Percentiles rank a stretch among this genome's conserved stretches.
phyloP scores from a whole-genome alignment of 306 rosid species.

The Nissolia schottii region DNA sequence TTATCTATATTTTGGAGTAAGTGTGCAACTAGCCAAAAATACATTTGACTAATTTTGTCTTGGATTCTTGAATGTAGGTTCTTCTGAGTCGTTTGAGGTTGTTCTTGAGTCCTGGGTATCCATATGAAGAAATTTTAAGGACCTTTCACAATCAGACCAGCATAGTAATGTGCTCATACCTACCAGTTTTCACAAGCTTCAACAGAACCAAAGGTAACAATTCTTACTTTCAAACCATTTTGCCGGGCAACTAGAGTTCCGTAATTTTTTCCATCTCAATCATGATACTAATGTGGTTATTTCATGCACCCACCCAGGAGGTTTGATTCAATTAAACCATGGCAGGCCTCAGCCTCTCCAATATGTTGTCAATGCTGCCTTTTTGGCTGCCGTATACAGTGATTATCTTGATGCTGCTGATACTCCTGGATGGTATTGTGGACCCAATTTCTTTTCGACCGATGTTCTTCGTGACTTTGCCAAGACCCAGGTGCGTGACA shows the following conservation, averaged over 20 bases:
- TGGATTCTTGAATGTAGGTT: slow-evolving; percentile 47
- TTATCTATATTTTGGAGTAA: not conserved
- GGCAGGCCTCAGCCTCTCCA: slow-evolving; percentile 99
- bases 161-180: slow-evolving; percentile 90
- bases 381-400: slow-evolving; percentile 83
- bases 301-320: slow-evolving; percentile 47
- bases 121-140: slow-evolving; percentile 90
- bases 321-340: slow-evolving; percentile 88
- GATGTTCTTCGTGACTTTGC: slow-evolving; percentile 84
- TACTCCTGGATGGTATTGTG: slow-evolving; percentile 99
- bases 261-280: not conserved
- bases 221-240: slow-evolving; percentile 2
- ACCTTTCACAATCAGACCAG: slow-evolving; percentile 96
- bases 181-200: slow-evolving; percentile 82
- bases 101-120: slow-evolving; percentile 99
- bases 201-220: slow-evolving; percentile 88
- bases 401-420: slow-evolving; percentile 98
- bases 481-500: slow-evolving; percentile 61
- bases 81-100: slow-evolving; percentile 94
- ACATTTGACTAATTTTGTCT: slow-evolving; percentile 11
- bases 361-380: slow-evolving; percentile 92
- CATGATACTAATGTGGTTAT: slow-evolving; percentile 4
- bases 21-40: not conserved
- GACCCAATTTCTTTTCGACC: slow-evolving; percentile 88
- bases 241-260: not conserved